Percentiles rank a stretch among this genome's conserved stretches.
Conservation (phyloP, 495 filamentous ascomycete species). For the Penicillium angulare region DNA sequence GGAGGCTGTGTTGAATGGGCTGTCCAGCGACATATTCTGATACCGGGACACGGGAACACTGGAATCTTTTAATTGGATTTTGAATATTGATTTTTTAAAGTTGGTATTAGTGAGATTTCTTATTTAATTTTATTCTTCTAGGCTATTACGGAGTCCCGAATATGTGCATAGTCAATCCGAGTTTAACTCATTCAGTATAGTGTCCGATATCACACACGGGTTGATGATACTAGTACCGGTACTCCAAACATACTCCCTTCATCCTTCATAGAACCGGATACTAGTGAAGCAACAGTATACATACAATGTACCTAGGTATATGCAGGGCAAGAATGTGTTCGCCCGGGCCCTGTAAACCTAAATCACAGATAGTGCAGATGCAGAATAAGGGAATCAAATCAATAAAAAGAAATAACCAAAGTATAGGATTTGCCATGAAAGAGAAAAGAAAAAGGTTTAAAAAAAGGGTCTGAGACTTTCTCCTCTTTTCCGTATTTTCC, state of each 20-base stretch:
- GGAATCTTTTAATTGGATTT: not conserved
- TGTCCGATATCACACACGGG: too few species aligned
- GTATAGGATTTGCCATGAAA: not conserved
- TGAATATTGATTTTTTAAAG: not conserved
- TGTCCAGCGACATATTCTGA: not conserved
- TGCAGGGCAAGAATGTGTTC: constrained; percentile 1
- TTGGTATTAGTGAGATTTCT: not conserved
- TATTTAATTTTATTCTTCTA: not conserved
- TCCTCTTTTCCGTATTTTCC: not conserved
- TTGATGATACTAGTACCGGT: too few species aligned
- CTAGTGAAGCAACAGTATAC: too few species aligned
- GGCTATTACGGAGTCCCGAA: too few species aligned
- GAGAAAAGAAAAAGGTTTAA: constrained; percentile 4
- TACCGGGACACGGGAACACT: not conserved
- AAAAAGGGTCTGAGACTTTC: constrained; percentile 3
- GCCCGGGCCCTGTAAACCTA: not conserved
- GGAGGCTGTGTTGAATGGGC: constrained; percentile 26
- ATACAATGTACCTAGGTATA: too few species aligned
- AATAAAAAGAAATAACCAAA: not conserved
- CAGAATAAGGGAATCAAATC: too few species aligned
- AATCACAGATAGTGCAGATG: too few species aligned
- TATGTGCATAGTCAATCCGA: too few species aligned
- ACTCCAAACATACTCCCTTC: too few species aligned
- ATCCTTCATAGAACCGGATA: too few species aligned
- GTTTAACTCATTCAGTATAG: too few species aligned